Evolutionary conservation across 75 land plant species (phyloP).

Genomic region (Azolla pinnata): DNA sequence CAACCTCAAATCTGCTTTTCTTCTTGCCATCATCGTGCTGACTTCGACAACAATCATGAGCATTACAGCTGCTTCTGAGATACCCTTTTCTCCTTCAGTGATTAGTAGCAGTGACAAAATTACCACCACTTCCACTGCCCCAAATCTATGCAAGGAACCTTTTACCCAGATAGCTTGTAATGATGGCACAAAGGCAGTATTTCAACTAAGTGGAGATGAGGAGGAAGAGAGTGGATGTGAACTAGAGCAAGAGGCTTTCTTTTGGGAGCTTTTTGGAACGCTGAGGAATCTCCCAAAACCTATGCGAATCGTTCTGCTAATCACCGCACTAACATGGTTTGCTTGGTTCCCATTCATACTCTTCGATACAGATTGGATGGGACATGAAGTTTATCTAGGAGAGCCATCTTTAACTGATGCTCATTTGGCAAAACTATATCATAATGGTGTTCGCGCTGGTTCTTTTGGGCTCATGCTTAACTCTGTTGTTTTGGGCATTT

Average conservation of each 20-base stretch:
- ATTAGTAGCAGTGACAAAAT: neutral
- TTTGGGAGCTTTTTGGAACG: constrained; percentile 76
- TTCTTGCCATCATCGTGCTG: constrained; percentile 53
- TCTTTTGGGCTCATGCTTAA: constrained; percentile 15
- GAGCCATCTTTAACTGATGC: constrained; percentile 31
- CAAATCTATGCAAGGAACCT: neutral
- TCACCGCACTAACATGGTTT: constrained; percentile 80
- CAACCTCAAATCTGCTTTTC: constrained; percentile 87
- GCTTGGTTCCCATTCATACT: constrained; percentile 97
- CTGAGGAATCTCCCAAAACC: constrained; percentile 51
- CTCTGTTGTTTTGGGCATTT: constrained; percentile 9
- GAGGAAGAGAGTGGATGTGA: constrained; percentile 27
- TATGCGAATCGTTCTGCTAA: constrained; percentile 59
- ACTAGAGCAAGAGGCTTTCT: constrained; percentile 47
- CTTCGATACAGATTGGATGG: constrained; percentile 99
- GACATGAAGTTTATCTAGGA: constrained; percentile 79
- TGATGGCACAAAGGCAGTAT: neutral
- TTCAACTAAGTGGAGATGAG: neutral
- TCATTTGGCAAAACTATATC: constrained; percentile 14
- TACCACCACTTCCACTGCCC: neutral
- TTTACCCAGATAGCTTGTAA: neutral
- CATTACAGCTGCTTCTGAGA: constrained; percentile 63
- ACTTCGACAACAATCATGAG: constrained; percentile 57
- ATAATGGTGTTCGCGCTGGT: constrained; percentile 12
- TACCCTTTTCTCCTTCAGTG: constrained; percentile 19